Evolutionary conservation across 768 basidiomycete species (phyloP), one percentile per base, ranked within the genome.

Genomic region (Daedalea quercina): DNA sequence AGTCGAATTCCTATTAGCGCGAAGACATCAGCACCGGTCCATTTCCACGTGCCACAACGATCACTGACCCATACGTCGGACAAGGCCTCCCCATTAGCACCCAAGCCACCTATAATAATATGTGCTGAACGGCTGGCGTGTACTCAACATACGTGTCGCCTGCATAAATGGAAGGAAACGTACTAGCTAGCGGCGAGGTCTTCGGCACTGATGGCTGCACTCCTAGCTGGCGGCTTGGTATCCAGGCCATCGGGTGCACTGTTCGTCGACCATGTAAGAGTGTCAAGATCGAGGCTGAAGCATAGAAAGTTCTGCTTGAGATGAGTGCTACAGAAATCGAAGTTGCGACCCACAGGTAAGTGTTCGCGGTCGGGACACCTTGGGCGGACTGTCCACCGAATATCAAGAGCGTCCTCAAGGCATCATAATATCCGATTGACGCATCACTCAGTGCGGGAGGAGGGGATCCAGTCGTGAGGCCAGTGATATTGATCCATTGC

Each of bases 151-250:
- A 48, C 62, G 46, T 53, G 58, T 54, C 33, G 4, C 55, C 22
- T 44, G 43, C 12, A 26, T 37, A n/a, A 24, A 24, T 49, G 19
- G 42, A 59, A 47, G 28, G 53, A 44, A 33, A 77, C 87, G 59
- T 53, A 88, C 88, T 90, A 87, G 85, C 84, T 91, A 11, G 87
- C 86, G 43, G 87, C 89, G 57, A 78, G 79, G 70, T 91, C 90
- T 20, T 72, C 69, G 4, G 86, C 90, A 41, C 77, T 70, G 37
- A 89, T 61, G 25, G 84, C 80, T 37, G 78, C 77, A 67, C 79
- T 84, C 63, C 87, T 76, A 25, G 85, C 75, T 13, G 85, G 72
- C 8, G 89, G 89, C 7, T 66, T 66, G 0, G 62, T 61, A 22
- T 64, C 55, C 7, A 84, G 76, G 65, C 69, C 74, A 12, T 67